Conservation (phyloP, 2,329 filamentous ascomycete species). For the Sclerotinia glacialis region DNA sequence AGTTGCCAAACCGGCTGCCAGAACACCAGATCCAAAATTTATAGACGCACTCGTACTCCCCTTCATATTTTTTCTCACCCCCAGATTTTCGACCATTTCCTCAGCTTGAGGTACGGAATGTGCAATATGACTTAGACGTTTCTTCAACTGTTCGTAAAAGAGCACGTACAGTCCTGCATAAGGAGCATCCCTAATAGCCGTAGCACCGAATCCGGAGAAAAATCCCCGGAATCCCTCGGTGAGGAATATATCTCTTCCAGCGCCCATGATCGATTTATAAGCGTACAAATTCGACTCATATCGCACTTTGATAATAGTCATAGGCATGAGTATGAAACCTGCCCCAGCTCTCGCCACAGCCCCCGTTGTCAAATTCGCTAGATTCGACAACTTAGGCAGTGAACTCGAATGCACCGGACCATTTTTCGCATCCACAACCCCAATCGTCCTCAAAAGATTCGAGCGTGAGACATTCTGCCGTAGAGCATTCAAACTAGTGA, state of each 20-base stretch:
- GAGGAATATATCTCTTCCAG: constrained; percentile 69
- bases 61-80: constrained; percentile 29
- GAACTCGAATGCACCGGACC: constrained; percentile 51
- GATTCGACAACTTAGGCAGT: constrained; percentile 81
- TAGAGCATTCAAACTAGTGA: constrained; percentile 80
- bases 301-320: constrained; percentile 94
- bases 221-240: constrained; percentile 78
- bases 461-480: constrained; percentile 62
- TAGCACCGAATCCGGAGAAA: constrained; percentile 91
- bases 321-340: constrained; percentile 89
- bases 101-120: constrained; percentile 33
- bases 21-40: constrained; percentile 79
- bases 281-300: constrained; percentile 87
- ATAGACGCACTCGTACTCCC: constrained; percentile 58
- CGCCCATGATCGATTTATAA: constrained; percentile 73
- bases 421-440: constrained; percentile 32
- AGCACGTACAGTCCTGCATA: constrained; percentile 94
- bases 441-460: constrained; percentile 41
- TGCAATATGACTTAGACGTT: constrained; percentile 46
- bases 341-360: constrained; percentile 81
- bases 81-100: constrained; percentile 23
- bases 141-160: constrained; percentile 85
- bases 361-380: constrained; percentile 81
- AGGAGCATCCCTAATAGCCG: constrained; percentile 88
- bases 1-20: constrained; percentile 80